Evolutionary conservation across 257 asterid species (phyloP).

Genomic region (Solanum arcanum): DNA sequence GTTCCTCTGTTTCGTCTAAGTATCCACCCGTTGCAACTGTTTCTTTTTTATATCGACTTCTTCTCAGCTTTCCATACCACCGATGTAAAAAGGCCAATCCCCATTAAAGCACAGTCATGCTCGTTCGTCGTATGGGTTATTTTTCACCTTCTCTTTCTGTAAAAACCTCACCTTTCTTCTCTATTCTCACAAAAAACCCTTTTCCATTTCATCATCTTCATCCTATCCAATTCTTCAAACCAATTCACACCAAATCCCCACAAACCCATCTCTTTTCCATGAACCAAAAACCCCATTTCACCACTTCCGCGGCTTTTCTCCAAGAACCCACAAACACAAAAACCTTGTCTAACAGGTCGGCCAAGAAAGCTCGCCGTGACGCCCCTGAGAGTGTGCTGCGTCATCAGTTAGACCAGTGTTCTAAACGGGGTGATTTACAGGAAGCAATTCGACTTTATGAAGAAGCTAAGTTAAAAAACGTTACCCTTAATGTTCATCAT

Average conservation of each 20-base stretch:
- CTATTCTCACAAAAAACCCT: neutral
- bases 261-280: neutral
- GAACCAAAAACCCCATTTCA: neutral
- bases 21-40: neutral
- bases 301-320: neutral
- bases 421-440: neutral
- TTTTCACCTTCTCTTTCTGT: neutral
- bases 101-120: neutral
- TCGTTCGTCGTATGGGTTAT: neutral
- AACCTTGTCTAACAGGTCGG: neutral
- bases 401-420: neutral
- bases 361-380: neutral
- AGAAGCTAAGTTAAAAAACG: conserved; percentile 48
- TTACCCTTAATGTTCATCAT: conserved; percentile 46
- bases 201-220: neutral
- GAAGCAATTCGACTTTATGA: conserved; percentile 69
- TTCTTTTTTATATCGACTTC: neutral
- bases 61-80: neutral
- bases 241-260: neutral
- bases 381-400: neutral
- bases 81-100: neutral
- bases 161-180: neutral
- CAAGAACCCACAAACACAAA: neutral
- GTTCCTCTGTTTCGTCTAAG: neutral
- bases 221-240: neutral